Evolutionary conservation across 2,329 filamentous ascomycete genomes (phyloP).

Genomic region (Arthrobotrys iridis): DNA sequence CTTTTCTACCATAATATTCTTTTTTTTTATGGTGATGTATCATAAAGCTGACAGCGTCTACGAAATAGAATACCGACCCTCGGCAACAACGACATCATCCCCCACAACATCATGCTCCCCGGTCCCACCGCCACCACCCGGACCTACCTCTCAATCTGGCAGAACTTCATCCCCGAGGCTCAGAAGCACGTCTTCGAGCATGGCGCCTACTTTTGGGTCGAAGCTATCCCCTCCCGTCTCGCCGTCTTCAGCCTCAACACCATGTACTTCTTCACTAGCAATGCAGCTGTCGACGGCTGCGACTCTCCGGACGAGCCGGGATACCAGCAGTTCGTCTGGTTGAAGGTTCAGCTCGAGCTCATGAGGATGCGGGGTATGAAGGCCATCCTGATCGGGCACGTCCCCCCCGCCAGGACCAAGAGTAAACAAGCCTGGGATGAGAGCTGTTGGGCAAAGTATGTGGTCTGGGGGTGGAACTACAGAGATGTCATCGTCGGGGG

Average conservation of each 20-base stretch:
- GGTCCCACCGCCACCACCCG: constrained; percentile 90
- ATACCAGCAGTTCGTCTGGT: constrained; percentile 95
- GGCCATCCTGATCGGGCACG: constrained; percentile 91
- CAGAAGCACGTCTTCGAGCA: constrained; percentile 90
- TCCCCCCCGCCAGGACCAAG: constrained; percentile 85
- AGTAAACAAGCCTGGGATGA: constrained; percentile 94
- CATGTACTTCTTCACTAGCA: constrained; percentile 93
- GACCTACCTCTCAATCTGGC: constrained; percentile 81
- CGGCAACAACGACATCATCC: constrained; percentile 97
- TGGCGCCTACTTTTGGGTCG: constrained; percentile 93
- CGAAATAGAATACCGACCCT: constrained; percentile 78
- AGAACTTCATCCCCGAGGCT: constrained; percentile 85
- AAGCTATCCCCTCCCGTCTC: constrained; percentile 83
- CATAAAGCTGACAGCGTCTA: too few relatives aligned
- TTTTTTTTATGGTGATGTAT: neutral
- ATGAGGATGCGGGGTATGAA: constrained; percentile 88
- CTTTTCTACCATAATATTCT: neutral
- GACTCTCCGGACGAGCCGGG: constrained; percentile 80
- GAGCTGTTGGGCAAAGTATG: constrained; percentile 96
- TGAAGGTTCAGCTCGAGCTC: constrained; percentile 85
- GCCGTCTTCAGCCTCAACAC: constrained; percentile 96
- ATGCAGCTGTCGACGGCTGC: constrained; percentile 93
- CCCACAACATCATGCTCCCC: constrained; percentile 88
- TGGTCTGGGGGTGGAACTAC: constrained; percentile 87
- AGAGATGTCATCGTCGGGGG: constrained; percentile 84